These are phyloP conservation scores for Tulasnella sp. DNA, from an alignment of 768 basidiomycete genomes.

Conservation along the genomic window DNA sequence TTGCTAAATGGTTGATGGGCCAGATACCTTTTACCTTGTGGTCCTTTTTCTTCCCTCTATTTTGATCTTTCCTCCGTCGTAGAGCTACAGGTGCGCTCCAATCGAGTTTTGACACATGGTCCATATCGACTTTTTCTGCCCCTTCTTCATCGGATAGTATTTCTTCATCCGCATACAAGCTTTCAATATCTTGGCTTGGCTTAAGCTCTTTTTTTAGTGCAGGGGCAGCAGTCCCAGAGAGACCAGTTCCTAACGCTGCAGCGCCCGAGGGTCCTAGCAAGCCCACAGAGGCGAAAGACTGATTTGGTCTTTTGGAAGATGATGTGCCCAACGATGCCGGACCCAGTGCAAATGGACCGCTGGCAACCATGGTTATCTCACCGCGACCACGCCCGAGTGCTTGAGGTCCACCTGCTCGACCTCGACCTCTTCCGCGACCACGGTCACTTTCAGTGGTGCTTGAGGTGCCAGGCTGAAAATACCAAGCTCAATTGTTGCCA, in stretches of 20 bases:
- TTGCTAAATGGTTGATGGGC: background rate
- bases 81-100: conserved; percentile 58
- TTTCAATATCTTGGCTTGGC: conserved; percentile 5
- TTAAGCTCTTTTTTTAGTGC: conserved; percentile 22
- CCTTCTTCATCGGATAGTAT: conserved; percentile 79
- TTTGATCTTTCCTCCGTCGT: conserved; percentile 34
- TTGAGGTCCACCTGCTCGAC: conserved; percentile 37
- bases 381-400: conserved; percentile 29
- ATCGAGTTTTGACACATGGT: conserved; percentile 61
- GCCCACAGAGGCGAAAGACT: conserved; percentile 41
- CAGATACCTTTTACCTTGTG: conserved; percentile 27
- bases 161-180: conserved; percentile 31
- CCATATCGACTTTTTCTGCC: conserved; percentile 79
- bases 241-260: conserved; percentile 33
- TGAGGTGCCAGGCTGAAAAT: background rate
- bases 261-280: conserved; percentile 31
- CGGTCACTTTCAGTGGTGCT: conserved; percentile 30
- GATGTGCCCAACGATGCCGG: conserved; percentile 52
- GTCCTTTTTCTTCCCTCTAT: conserved; percentile 23
- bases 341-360: conserved; percentile 80
- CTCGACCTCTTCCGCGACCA: conserved; percentile 24
- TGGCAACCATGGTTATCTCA: conserved; percentile 63
- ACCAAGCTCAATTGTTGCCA: background rate
- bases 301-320: conserved; percentile 36
- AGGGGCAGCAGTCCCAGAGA: conserved; percentile 40